A percentile compares a stretch with the other conserved stretches of the same genome.
Evolutionary conservation across 257 asterid species (phyloP).

Genomic region (Solanum piurae): DNA sequence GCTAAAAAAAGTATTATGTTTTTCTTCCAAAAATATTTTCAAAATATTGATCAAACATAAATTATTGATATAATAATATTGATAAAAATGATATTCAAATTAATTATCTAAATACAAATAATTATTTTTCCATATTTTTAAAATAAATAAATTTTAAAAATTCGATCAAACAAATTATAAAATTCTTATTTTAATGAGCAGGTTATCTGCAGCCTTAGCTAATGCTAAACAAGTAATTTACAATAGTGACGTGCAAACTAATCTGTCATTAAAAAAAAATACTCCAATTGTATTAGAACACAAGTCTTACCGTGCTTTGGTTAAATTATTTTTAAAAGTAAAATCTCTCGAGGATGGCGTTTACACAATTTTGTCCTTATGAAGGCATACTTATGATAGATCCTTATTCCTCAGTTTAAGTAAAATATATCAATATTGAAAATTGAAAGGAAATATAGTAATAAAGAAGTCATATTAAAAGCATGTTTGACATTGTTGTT

Average conservation of each 20-base stretch:
- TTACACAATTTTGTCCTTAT: background rate
- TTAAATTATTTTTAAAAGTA: background rate
- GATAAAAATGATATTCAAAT: background rate
- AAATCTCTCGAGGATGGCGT: fast-evolving
- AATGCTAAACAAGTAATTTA: background rate
- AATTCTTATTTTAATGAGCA: background rate
- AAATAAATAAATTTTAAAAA: background rate
- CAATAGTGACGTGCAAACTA: background rate
- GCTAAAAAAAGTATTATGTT: background rate
- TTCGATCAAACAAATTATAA: background rate
- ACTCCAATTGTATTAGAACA: background rate
- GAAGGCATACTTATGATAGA: fast-evolving
- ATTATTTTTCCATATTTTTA: background rate
- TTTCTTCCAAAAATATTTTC: background rate
- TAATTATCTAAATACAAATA: background rate
- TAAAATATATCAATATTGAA: background rate
- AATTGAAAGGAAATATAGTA: background rate
- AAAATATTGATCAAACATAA: background rate
- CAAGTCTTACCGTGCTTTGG: background rate
- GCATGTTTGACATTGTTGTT: too few species aligned
- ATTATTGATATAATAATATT: background rate
- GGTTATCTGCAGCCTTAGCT: background rate
- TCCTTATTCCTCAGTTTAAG: background rate
- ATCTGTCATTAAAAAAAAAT: background rate
- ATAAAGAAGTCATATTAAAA: background rate